Evolutionary conservation across 1,139 yeast genomes (phyloP).

Genomic region (Debaryomyces nepalensis): DNA sequence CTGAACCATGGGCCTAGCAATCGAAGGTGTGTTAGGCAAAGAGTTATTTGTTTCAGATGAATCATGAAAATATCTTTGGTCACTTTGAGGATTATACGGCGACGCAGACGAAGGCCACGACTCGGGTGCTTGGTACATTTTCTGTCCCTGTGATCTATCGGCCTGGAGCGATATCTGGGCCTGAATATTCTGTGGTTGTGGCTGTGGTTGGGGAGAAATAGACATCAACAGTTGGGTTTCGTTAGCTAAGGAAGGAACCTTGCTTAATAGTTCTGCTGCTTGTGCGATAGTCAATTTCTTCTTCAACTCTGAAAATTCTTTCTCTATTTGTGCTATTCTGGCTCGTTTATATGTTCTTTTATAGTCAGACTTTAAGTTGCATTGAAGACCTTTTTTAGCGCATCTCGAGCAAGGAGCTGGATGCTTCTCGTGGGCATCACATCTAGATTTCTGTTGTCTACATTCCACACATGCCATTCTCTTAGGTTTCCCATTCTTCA

Average conservation of each 20-base stretch:
- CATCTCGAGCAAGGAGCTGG: constrained; percentile 90
- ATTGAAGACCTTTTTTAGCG: constrained; percentile 64
- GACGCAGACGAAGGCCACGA: constrained; percentile 15
- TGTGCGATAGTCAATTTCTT: constrained; percentile 57
- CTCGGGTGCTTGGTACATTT: constrained; percentile 9
- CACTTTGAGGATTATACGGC: constrained; percentile 11
- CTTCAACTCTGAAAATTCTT: constrained; percentile 72
- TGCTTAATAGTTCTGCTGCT: constrained; percentile 49
- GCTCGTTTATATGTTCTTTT: constrained; percentile 90
- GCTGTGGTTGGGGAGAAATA: constrained; percentile 8
- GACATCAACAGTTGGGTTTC: constrained; percentile 6
- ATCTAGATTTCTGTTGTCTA: constrained; percentile 88
- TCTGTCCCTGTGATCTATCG: not conserved
- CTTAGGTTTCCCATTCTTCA: constrained; percentile 40
- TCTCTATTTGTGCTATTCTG: constrained; percentile 80
- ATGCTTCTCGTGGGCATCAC: constrained; percentile 79
- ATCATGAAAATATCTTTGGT: constrained; percentile 15
- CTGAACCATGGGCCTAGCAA: constrained; percentile 21
- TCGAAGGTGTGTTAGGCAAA: constrained; percentile 41
- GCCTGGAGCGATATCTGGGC: not conserved
- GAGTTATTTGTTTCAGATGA: constrained; percentile 31
- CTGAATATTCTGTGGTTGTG: not conserved
- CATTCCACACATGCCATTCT: constrained; percentile 94
- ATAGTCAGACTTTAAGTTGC: constrained; percentile 78
- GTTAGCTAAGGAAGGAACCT: constrained; percentile 34